Percentiles rank a stretch among this genome's conserved stretches.
Conservation (phyloP, 306 rosid genomes). For the Quercus bicolor region DNA sequence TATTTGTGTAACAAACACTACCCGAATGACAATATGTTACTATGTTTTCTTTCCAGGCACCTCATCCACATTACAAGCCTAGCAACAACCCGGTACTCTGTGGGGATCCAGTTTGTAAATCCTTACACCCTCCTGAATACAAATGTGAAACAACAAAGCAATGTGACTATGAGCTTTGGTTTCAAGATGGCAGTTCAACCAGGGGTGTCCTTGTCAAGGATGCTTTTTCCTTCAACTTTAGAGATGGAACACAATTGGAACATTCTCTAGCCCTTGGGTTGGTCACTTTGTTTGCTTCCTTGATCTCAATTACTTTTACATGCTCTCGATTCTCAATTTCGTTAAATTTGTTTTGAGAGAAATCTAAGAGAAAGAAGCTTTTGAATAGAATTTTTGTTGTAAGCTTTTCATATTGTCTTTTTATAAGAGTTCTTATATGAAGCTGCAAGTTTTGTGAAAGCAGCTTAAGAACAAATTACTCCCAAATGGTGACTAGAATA, state of each 20-base stretch:
- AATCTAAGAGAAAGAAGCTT: not conserved
- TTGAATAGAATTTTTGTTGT: no score
- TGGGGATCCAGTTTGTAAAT: constrained; percentile 61
- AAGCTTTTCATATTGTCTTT: no score
- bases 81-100: constrained; percentile 65
- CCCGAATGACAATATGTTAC: not conserved
- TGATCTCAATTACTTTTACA: no score
- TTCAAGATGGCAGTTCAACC: constrained; percentile 82
- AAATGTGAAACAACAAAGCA: constrained; percentile 58
- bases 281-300: constrained; percentile 24
- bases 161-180: constrained; percentile 77
- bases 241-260: constrained; percentile 53
- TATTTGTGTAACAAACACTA: no score
- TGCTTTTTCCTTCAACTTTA: constrained; percentile 58
- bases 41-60: constrained; percentile 47
- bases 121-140: constrained; percentile 58
- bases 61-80: constrained; percentile 74
- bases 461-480: no score
- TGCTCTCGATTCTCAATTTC: not conserved
- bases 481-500: no score
- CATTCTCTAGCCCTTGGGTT: constrained; percentile 81
- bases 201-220: constrained; percentile 79
- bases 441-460: no score
- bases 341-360: not conserved
- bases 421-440: no score